Evolutionary conservation across 768 basidiomycete genomes (phyloP).

Genomic region (Russula vinacea): DNA sequence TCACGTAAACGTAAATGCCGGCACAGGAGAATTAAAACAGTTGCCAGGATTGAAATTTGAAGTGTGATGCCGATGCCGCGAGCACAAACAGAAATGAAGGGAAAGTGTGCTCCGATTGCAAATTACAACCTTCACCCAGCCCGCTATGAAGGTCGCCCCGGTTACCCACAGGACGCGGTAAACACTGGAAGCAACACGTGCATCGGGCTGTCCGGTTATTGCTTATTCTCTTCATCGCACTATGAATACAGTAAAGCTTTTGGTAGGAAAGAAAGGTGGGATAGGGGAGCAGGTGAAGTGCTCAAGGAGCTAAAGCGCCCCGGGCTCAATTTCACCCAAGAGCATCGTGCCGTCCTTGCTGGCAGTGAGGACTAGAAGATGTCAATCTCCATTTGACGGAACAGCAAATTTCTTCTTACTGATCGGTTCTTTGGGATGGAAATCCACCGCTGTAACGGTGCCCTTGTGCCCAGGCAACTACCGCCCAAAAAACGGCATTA

Average conservation of each 20-base stretch:
- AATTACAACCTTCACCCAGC: conserved; percentile 31
- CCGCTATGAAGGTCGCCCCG: conserved; percentile 5
- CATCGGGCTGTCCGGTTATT: conserved; percentile 25
- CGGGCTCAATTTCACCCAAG: conserved; percentile 83
- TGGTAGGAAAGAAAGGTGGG: neutral
- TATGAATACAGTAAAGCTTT: conserved; percentile 5
- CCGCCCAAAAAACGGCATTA: conserved; percentile 1
- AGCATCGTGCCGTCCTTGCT: conserved; percentile 94
- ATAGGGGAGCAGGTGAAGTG: conserved; percentile 11
- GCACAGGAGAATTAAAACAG: neutral
- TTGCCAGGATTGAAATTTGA: neutral
- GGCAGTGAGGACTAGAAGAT: conserved; percentile 69
- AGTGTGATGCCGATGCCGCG: neutral
- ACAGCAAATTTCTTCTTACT: conserved; percentile 55
- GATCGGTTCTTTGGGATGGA: conserved; percentile 94
- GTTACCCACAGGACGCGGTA: conserved; percentile 19
- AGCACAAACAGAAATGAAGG: neutral
- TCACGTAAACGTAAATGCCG: neutral
- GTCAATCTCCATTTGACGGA: conserved; percentile 11
- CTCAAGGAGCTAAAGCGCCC: conserved; percentile 30
- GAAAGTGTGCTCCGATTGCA: conserved; percentile 29
- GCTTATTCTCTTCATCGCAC: conserved; percentile 30
- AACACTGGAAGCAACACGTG: conserved; percentile 18
- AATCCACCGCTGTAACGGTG: conserved; percentile 92
- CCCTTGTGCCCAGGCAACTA: conserved; percentile 96